Evolutionary conservation across 2,329 filamentous ascomycete species (phyloP), one percentile per base, ranked within the genome.

Genomic region (Neophaeococcomyces mojaviensis): DNA sequence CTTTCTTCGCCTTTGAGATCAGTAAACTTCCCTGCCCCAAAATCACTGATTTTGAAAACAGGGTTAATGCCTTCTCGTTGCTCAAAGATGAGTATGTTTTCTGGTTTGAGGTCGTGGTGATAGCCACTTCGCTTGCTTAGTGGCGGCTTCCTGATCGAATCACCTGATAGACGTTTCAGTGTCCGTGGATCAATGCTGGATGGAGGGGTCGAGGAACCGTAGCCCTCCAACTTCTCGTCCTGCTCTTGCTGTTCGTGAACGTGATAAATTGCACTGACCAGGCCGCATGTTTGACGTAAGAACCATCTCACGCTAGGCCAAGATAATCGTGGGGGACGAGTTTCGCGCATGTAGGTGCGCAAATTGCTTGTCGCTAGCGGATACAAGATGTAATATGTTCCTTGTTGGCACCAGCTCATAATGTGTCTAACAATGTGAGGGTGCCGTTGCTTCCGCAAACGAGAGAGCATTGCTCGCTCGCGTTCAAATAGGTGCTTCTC

Each of bases 21-120:
- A 13, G 28, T 32, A 31, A 49, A 46, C 18, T 41, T 36, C n/a
- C 42, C 47, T 12, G 42, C 36, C 2, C 47, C 47, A 33, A 46
- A 49, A 32, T 49, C 47, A 22, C 34, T 22, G 30, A 49, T 39
- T 22, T 46, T 49, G 42, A 49, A 49, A 8, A 47, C 34, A 18
- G 39, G 39, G 13, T 31, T 31, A 3, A 31, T 15, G 20, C 39
- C 39, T 28, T 28, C 24, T 12, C 15, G 24, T 12, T 24, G 28
- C 20, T 47, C 46, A 19, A 44, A 50, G 6, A 51, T 31, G 15
- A 51, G 43, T 28, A 51, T 49, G 39, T 51, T 51, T 26, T 46
- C 42, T n/a, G 49, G 49, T 24, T 51, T 51, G 31, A 51, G 31
- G 30, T 51, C 49, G 37, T 49, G 46, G 33, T 51, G 49, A 33